Evolutionary conservation across 164 flowering plant species (phyloP).

Genomic region (Warburgia ugandensis): DNA sequence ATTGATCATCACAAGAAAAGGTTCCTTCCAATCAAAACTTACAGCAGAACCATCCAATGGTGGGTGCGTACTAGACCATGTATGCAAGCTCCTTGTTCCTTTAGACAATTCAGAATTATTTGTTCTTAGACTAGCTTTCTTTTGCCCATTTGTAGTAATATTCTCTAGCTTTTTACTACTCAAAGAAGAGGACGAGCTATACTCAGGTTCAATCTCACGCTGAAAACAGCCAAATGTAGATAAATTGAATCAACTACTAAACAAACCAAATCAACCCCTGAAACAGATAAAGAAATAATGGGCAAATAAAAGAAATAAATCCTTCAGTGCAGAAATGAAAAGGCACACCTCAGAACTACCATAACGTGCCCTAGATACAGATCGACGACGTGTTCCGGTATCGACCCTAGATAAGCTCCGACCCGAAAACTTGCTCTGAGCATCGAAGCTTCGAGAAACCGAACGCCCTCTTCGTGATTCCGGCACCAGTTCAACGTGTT

Average conservation of each 20-base stretch:
- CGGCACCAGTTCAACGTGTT: neutral
- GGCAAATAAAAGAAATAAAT: neutral
- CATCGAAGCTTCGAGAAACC: slow-evolving; percentile 25
- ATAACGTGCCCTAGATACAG: slow-evolving; percentile 27
- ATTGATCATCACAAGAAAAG: too few relatives aligned
- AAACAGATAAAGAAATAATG: neutral
- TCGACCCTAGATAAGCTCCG: slow-evolving; percentile 53
- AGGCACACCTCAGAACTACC: slow-evolving; percentile 44
- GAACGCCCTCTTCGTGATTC: slow-evolving; percentile 45
- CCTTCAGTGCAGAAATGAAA: neutral
- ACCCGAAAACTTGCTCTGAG: slow-evolving; percentile 11
- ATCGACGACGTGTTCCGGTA: slow-evolving; percentile 28
- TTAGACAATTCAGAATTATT: slow-evolving; percentile 17
- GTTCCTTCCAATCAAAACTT: slow-evolving; percentile 15
- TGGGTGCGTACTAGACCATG: slow-evolving; percentile 33
- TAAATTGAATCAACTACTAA: neutral
- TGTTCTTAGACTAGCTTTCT: slow-evolving; percentile 12
- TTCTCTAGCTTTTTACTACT: slow-evolving; percentile 13
- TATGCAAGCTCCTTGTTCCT: slow-evolving; percentile 7
- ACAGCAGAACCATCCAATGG: slow-evolving; percentile 20
- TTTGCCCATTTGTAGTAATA: slow-evolving; percentile 4
- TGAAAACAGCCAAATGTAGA: slow-evolving; percentile 10
- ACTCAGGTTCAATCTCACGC: slow-evolving; percentile 41
- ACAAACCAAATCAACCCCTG: too few relatives aligned
- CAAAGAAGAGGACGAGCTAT: slow-evolving; percentile 7